These are phyloP conservation scores for Xenosphaeropsis pyriputrescens DNA, from an alignment of 2,329 filamentous ascomycete species.

Conservation along the genomic window DNA sequence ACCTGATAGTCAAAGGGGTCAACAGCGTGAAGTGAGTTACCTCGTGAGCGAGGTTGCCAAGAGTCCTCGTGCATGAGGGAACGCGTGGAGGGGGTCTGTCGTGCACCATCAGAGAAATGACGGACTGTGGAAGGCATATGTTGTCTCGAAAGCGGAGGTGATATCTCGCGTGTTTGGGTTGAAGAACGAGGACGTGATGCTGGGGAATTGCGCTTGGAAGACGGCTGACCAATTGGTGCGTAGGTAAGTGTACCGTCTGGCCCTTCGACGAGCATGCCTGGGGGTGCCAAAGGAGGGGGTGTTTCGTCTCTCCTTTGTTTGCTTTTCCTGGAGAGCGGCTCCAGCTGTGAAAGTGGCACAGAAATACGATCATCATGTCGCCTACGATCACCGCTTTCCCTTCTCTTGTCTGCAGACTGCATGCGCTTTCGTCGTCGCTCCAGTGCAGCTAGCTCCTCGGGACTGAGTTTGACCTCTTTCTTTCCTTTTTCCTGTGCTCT, in stretches of 20 bases:
- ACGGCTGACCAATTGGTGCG: slow-evolving; percentile 26
- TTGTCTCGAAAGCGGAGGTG: slow-evolving; percentile 8
- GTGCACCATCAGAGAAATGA: slow-evolving; percentile 14
- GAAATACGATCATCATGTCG: slow-evolving; percentile 12
- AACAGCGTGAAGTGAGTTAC: slow-evolving; percentile 12
- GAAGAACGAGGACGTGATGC: slow-evolving; percentile 17
- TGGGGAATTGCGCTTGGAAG: slow-evolving; percentile 13
- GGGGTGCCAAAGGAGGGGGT: slow-evolving; percentile 16
- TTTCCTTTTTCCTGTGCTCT: slow-evolving; percentile 64
- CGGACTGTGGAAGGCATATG: slow-evolving; percentile 5
- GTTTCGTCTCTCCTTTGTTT: slow-evolving; percentile 18
- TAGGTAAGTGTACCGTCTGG: slow-evolving; percentile 30
- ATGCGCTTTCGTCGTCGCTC: slow-evolving; percentile 51
- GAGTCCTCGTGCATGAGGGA: slow-evolving; percentile 35
- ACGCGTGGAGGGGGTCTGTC: slow-evolving; percentile 24
- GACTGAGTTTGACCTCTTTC: slow-evolving; percentile 64
- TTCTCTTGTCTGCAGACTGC: slow-evolving; percentile 12
- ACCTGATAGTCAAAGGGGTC: slow-evolving; percentile 23
- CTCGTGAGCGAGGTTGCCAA: slow-evolving; percentile 22
- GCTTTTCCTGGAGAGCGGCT: slow-evolving; percentile 17
- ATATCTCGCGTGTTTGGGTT: slow-evolving; percentile 4
- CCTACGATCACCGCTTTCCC: slow-evolving; percentile 12
- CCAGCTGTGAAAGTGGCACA: slow-evolving; percentile 11
- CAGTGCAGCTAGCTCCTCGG: slow-evolving; percentile 68
- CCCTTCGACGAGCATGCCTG: slow-evolving; percentile 30